Base-by-base conservation (phyloP, 208 protist species). In the Wallacemonas sp. region DNA sequence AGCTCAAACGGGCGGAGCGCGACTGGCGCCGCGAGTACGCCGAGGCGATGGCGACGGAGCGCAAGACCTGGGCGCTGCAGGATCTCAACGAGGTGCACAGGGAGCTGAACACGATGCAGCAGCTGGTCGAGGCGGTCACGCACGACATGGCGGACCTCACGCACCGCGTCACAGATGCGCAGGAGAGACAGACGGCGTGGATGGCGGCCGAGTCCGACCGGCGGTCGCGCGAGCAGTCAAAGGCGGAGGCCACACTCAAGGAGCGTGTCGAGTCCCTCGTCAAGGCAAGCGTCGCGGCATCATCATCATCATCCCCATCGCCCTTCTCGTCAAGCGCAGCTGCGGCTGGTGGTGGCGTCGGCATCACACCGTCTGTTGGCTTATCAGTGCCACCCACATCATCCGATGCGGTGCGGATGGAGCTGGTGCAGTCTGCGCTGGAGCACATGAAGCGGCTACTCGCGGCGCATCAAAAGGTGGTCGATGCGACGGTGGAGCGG, bases 361-460 rank as follows among this genome's bases (percentile, higher is more conserved):
- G n/a, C 5, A 48, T 23, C 36, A n/a, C n/a, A n/a, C n/a, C n/a
- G n/a, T 41, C 36, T 41, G 36, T 41, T 6, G 36, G 14, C 36
- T 6, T 41, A 14, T 41, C n/a, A n/a, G n/a, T n/a, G n/a, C n/a
- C n/a, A n/a, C 16, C 26, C 47, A 32, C 26, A 39, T 52, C 30
- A 1, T 38, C 46, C 33, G 75, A 79, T 43, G 65, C 67, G 43
- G 46, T 85, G 21, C 76, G 69, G 19, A 43, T 65, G 26, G 77
- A 89, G 23, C 61, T 89, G 23, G 69, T 87, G 68, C 70, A 85
- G 58, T 81, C 85, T 17, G 69, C 83, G 17, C 49, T 86, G 41
- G 84, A 87, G 46, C 86, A 95, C 60, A 74, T 95, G 56, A 81
- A 76, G 3, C 85, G 86, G 4, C 68, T 95, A 26, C 77, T 95